Evolutionary conservation across 1,284 basidiomycete genomes (phyloP), one percentile per base, ranked within the genome.

Genomic region (Cryptococcus deneoformans): DNA sequence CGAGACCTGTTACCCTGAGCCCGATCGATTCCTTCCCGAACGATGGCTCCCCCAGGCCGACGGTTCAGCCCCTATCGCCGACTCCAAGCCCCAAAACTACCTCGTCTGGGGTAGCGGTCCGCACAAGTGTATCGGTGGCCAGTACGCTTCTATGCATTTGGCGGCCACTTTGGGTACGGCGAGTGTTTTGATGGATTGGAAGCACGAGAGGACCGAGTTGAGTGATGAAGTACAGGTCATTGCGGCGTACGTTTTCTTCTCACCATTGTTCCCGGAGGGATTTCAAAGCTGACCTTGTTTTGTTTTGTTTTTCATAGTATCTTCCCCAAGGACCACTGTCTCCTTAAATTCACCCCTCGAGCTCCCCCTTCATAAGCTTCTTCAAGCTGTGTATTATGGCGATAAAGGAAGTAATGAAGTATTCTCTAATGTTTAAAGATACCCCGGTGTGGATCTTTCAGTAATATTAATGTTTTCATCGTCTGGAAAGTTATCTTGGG

Each of bases 101-200:
- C 86, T 99, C 63, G 92, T 98, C 35, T 99, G 94, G 77, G 95
- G 95, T 56, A 87, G 85, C 63, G 95, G 95, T 8, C 92, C 94
- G 52, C 92, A 95, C 79, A 87, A 86, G 71, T 97, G 94, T 79
- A 94, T 97, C 63, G 95, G 92, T 42, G 75, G 91, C 57, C 91
- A 96, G 77, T 98, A 99, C 75, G 92, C 93, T 44, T 84, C 84
- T 67, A 88, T 93, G 86, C 95, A 97, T 78, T 90, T 98, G 55
- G 88, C 85, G 1, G 83, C 94, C 24, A 87, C 89, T 4, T 82
- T 98, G 35, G 92, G 89, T 6, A 87, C 86, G n/a, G 94, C 94
- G 0, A 84, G 85, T 50, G 83, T 87, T 50, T 80, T 88, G 71
- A 85, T 94, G 82, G 83, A 96, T 76, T 97, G 89, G 85, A 86